Conservation (phyloP, 2,329 filamentous ascomycete genomes). For the Aspergillus ochraceus region DNA sequence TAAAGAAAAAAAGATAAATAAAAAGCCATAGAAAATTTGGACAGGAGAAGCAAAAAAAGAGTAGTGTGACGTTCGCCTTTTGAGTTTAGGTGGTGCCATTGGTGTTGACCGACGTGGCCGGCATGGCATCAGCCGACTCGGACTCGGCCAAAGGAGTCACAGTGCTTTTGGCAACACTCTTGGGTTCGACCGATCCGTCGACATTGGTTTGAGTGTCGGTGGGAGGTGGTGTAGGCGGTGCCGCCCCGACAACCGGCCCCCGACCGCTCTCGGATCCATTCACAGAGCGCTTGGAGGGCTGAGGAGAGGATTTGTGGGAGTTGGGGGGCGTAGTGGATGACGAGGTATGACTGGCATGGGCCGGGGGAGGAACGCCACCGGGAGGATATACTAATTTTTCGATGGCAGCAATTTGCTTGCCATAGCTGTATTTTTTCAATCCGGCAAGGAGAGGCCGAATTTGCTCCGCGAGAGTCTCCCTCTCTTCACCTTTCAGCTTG, state of each 20-base stretch:
- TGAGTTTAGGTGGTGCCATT: constrained; percentile 22
- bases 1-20: constrained; percentile 18
- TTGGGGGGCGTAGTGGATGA: constrained; percentile 41
- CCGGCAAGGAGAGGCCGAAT: constrained; percentile 62
- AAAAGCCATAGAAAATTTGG: constrained; percentile 24
- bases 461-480: constrained; percentile 60
- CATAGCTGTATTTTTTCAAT: constrained; percentile 64
- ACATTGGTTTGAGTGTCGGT: constrained; percentile 66
- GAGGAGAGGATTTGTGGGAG: constrained; percentile 42
- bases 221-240: constrained; percentile 66
- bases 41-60: constrained; percentile 22
- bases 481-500: constrained; percentile 61
- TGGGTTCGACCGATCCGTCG: constrained; percentile 43
- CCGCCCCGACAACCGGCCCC: constrained; percentile 53
- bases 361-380: constrained; percentile 23
- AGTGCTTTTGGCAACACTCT: constrained; percentile 35
- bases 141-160: constrained; percentile 34
- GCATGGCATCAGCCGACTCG: constrained; percentile 27
- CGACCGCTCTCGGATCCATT: constrained; percentile 39
- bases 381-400: constrained; percentile 54
- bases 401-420: constrained; percentile 66
- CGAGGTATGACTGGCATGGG: constrained; percentile 23
- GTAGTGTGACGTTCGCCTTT: constrained; percentile 4
- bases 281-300: constrained; percentile 35
- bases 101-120: constrained; percentile 28